phyloP scores from a whole-genome alignment of 345 rosid species.

The Sisymbrium irio region DNA sequence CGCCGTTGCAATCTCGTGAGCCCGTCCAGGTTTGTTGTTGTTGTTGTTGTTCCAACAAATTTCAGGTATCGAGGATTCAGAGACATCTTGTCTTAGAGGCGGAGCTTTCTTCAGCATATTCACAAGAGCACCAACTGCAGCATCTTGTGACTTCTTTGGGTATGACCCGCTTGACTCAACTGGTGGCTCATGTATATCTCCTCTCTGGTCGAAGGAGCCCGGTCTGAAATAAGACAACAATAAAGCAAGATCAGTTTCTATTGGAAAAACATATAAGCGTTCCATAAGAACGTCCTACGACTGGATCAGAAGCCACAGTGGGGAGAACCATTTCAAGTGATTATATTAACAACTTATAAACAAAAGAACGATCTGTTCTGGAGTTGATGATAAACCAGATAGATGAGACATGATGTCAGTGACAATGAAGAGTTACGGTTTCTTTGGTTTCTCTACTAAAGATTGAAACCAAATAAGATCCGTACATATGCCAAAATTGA shows the following conservation, averaged over 20 bases:
- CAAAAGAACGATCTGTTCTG: background rate
- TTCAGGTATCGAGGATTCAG: slow-evolving; percentile 40
- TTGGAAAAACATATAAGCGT: background rate
- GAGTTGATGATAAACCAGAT: background rate
- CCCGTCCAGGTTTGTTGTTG: slow-evolving; percentile 5
- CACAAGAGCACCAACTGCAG: slow-evolving; percentile 90
- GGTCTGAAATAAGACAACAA: slow-evolving; percentile 41
- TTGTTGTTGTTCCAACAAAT: slow-evolving; percentile 16
- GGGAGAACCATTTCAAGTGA: background rate
- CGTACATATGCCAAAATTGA: background rate
- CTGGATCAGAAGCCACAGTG: background rate
- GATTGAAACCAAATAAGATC: background rate
- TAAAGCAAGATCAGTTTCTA: background rate
- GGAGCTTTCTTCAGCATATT: slow-evolving; percentile 81
- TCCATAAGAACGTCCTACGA: background rate
- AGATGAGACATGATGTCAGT: background rate
- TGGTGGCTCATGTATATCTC: slow-evolving; percentile 38
- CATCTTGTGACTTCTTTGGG: slow-evolving; percentile 72
- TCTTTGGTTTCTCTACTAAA: background rate
- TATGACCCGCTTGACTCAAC: slow-evolving; percentile 46
- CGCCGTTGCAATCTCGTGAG: slow-evolving; percentile 35
- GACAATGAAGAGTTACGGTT: background rate
- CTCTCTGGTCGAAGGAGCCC: slow-evolving; percentile 58
- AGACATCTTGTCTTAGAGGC: slow-evolving; percentile 66
- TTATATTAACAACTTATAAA: background rate